phyloP scores from a whole-genome alignment of 225 moss, liverwort and hornwort genomes.

The Neckera pumila region DNA sequence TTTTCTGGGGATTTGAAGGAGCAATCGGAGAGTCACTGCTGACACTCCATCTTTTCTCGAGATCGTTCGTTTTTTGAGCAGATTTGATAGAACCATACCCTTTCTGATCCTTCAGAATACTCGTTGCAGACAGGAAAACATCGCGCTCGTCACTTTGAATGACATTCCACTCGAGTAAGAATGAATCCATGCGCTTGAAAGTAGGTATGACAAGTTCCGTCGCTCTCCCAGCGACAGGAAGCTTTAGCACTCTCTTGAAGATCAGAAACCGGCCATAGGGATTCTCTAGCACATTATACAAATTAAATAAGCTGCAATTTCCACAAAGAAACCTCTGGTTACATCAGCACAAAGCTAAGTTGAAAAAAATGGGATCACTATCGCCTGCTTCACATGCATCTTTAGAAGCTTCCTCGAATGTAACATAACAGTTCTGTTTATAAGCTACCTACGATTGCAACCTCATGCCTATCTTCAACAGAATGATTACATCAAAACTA shows the following conservation, averaged over 20 bases:
- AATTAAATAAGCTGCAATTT: conserved; percentile 60
- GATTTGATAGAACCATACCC: conserved; percentile 30
- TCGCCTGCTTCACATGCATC: not conserved
- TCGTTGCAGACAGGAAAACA: conserved; percentile 64
- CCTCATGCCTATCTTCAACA: not conserved
- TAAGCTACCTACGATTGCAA: not conserved
- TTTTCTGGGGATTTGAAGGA: not conserved
- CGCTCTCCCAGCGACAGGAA: conserved; percentile 62
- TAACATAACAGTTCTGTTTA: not conserved
- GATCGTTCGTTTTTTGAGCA: not conserved
- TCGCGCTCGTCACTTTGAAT: conserved; percentile 70
- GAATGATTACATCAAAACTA: not conserved
- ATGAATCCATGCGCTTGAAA: conserved; percentile 75
- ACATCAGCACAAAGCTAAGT: not conserved
- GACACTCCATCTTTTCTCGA: not conserved
- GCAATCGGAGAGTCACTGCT: not conserved
- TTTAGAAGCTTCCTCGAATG: not conserved
- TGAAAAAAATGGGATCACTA: not conserved
- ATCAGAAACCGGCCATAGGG: conserved; percentile 79
- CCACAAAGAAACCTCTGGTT: not conserved
- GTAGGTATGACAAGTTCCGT: conserved; percentile 72
- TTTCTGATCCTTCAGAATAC: conserved; percentile 78
- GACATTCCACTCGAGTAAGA: conserved; percentile 75
- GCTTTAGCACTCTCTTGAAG: conserved; percentile 71
- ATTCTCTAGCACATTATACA: conserved; percentile 82